Evolutionary conservation across 2,329 filamentous ascomycete genomes (phyloP).

Genomic region (Hypoxylon sp.): DNA sequence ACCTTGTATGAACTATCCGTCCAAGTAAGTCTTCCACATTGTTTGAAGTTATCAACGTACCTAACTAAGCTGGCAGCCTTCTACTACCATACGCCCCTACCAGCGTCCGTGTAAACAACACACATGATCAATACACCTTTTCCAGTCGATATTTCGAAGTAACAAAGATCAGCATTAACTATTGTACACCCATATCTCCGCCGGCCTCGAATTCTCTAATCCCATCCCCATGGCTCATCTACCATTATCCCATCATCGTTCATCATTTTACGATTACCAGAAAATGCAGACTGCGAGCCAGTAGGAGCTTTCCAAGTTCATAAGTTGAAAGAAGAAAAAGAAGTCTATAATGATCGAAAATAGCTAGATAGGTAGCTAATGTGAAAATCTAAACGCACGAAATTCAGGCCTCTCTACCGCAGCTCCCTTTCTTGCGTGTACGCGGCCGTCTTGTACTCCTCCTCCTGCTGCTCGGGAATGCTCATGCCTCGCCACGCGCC

Average conservation of each 20-base stretch:
- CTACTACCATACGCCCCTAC: too few species aligned
- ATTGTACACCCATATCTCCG: neutral
- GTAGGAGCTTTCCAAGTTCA: neutral
- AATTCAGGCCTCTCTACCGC: conserved; percentile 5
- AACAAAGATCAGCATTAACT: neutral
- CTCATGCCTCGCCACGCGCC: conserved; percentile 37
- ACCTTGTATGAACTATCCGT: too few species aligned
- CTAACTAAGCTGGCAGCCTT: too few species aligned
- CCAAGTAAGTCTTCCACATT: too few species aligned
- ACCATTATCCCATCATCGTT: neutral
- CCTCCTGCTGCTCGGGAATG: conserved; percentile 18
- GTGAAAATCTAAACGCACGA: neutral
- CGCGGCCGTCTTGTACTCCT: conserved; percentile 22
- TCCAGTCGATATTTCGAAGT: neutral
- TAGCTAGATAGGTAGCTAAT: neutral
- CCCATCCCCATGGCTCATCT: neutral
- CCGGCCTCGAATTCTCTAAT: neutral
- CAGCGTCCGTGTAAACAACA: too few species aligned
- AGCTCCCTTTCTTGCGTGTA: conserved; percentile 29
- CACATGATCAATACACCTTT: neutral
- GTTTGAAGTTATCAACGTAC: too few species aligned
- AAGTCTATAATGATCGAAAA: conserved; percentile 10
- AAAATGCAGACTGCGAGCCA: neutral
- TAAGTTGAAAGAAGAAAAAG: neutral
- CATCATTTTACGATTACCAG: neutral